These are phyloP conservation scores for Galeopsis tetrahit DNA, from an alignment of 257 asterid genomes.

Conservation along the genomic window DNA sequence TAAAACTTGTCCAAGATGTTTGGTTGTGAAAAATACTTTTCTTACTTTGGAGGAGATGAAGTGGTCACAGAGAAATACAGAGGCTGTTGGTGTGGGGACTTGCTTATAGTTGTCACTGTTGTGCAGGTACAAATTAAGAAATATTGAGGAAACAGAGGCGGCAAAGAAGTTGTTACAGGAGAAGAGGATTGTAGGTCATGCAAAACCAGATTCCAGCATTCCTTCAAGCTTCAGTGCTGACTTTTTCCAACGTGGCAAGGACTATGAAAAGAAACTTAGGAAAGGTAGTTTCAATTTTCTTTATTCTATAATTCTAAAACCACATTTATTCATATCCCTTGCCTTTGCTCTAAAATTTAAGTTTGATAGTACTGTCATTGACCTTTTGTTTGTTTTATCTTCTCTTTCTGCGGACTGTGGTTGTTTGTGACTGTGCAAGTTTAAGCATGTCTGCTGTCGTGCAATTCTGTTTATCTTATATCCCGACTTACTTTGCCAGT, in stretches of 20 bases:
- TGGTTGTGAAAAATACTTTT: neutral
- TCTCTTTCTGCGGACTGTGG: neutral
- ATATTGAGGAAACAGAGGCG: conserved; percentile 98
- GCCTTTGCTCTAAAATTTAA: conserved; percentile 18
- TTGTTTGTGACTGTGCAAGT: neutral
- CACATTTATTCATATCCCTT: conserved; percentile 14
- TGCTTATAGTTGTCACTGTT: conserved; percentile 30
- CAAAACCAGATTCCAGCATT: conserved; percentile 66
- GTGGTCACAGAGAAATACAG: conserved; percentile 2
- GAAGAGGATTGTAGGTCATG: conserved; percentile 77
- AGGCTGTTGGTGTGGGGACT: conserved; percentile 31
- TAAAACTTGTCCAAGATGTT: conserved; percentile 26
- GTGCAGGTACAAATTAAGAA: conserved; percentile 80
- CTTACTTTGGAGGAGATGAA: neutral
- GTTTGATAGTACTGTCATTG: conserved; percentile 4
- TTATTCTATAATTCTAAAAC: neutral
- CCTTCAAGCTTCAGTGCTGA: conserved; percentile 94
- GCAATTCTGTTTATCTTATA: neutral
- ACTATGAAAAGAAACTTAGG: conserved; percentile 78
- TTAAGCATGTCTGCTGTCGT: neutral
- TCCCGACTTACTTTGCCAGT: neutral
- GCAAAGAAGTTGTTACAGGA: conserved; percentile 96
- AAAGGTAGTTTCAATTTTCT: conserved; percentile 56
- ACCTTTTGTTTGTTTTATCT: neutral
- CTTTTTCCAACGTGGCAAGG: conserved; percentile 86